Percentiles rank a stretch among this genome's conserved stretches.
Evolutionary conservation across 23 red algal species (phyloP).

Genomic region (Gracilaria vermiculophylla): DNA sequence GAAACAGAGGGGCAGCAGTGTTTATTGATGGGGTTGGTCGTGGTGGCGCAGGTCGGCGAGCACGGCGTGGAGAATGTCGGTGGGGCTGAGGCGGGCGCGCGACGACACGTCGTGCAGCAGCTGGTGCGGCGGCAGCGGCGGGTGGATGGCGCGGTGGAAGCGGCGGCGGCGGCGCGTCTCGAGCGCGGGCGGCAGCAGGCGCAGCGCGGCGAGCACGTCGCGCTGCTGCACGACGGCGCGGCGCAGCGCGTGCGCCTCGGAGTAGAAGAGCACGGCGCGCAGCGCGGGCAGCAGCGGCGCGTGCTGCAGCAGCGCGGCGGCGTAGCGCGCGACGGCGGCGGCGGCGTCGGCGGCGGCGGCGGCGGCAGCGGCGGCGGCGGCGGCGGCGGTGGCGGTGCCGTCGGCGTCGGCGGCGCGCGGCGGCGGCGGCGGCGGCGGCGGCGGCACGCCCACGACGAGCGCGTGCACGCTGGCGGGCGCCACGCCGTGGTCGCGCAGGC

Average conservation of each 20-base stretch:
- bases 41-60: constrained; percentile 22
- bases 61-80: constrained; percentile 54
- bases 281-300: constrained; percentile 21
- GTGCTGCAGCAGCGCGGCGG: constrained; percentile 1
- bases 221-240: neutral
- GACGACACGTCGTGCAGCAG: neutral
- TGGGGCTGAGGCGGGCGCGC: constrained; percentile 29
- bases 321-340: neutral
- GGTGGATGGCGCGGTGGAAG: constrained; percentile 49
- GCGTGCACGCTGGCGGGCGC: constrained; percentile 5
- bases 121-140: neutral
- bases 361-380: neutral
- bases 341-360: neutral
- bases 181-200: constrained; percentile 5
- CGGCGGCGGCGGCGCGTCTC: constrained; percentile 22
- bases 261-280: constrained; percentile 41
- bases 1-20: too few relatives aligned
- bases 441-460: constrained; percentile 47
- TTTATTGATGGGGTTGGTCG: neutral
- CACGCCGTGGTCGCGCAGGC: neutral
- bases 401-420: too few relatives aligned
- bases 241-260: constrained; percentile 62
- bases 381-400: neutral
- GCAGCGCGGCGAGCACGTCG: constrained; percentile 25
- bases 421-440: neutral